Base-by-base conservation (phyloP, 148 eudicot species). In the Dysphania ambrosioides region DNA sequence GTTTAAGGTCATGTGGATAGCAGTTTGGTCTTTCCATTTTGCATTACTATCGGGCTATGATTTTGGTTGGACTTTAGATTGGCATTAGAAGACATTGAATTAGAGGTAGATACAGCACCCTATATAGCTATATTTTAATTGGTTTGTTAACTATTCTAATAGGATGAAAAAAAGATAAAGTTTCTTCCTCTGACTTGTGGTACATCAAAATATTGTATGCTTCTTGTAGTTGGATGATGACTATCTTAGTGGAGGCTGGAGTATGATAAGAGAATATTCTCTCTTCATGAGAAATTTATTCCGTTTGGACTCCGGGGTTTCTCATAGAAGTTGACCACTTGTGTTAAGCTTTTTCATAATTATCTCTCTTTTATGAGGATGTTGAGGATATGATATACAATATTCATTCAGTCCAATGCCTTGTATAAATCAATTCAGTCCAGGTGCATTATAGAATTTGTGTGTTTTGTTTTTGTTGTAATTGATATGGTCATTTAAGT, bases 1-100 rank as follows among this genome's bases (percentile, higher is more conserved):
- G 35, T 58, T 78, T 87, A 82, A 21, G 78, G 79, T 71, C 87
- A 85, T 63, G 84, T 70, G 73, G 19, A 64, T 8, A 2, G 24
- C n/a, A 36, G 1, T 42, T 71, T 47, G 57, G 27, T 51, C 70
- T 57, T 38, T 59, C 67, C 81, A 79, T 79, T 41, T 67, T 74
- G 63, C 15, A 58, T 26, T 13, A 58, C 26, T 58, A 24, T 58
- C 10, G 12, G 29, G 31, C 10, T 51, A 27, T 58, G 63, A 18
- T 32, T 27, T 58, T 9, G 18, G 31, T 24, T 24, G 32, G 15
- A 58, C 27, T 13, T 58, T 24, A n/a, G 31, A 58, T 24, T 26
- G 31, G 15, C 29, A 8, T 58, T 58, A 2, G 15, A 58, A 58
- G 31, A 58, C 13, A 21, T 58, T 24, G 31, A 6, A 21, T n/a